Evolutionary conservation across 169 alveolate genomes (phyloP), one percentile per base, ranked within the genome.

Genomic region (Plasmodium coatneyi): DNA sequence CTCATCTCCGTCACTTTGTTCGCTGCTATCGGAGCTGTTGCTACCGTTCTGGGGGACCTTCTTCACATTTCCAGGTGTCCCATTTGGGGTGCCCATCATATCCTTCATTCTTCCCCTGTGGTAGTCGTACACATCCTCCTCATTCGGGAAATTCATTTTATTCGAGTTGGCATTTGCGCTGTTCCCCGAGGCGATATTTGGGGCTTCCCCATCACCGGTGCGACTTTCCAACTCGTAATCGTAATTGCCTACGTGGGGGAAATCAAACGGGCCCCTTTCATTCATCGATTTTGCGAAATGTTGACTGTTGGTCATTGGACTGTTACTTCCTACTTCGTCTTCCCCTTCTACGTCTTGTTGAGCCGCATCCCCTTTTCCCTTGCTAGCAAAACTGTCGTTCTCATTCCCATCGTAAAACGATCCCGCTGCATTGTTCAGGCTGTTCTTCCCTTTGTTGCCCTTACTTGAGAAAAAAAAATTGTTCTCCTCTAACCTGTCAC

Each of bases 111-210:
- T 66, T 9, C n/a, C 76, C 76, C 76, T 66, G 10, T 16, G 76
- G 76, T 66, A 66, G 76, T 60, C n/a, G 32, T 66, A 25, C 76
- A 0, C 76, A 28, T 66, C 76, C 76, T 66, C n/a, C 36, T 66
- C 76, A 32, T 66, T 66, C 5, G 76, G 70, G 80, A 74, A 78
- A 46, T 86, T 36, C 36, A 78, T 19, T 49, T 86, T 86, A 10
- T 34, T 30, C 4, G 84, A 74, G 43, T 41, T 86, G 39, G 12
- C 34, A 30, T 76, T 76, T 1, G 43, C 60, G 43, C 14, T n/a
- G 25, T 16, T 25, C 25, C 70, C 43, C 14, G 10, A 36, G 66
- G 0, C 28, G 60, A 25, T 28, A 76, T 36, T 36, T 30, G 14
- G 28, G 36, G 70, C 43, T 5, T 30, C 83, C 56, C 34, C 84